Base-by-base conservation (phyloP, 768 basidiomycete genomes). In the Mycena metata region DNA sequence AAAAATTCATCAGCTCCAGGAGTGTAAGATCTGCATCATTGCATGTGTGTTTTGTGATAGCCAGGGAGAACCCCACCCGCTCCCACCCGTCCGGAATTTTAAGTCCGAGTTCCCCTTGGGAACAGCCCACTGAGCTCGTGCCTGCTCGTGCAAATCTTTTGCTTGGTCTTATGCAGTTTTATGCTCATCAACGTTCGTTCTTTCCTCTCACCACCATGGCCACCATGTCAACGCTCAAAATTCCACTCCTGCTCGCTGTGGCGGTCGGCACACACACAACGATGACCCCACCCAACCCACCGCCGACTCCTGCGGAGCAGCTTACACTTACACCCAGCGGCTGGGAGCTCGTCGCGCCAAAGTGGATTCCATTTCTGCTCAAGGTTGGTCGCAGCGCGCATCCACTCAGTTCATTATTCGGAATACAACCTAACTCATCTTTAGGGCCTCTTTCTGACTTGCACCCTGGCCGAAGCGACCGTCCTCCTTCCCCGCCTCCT, bases 251-350 rank as follows among this genome's bases (percentile, higher is more conserved):
- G 7, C 52, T 75, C 11, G 73, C 78, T 39, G 51, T 77, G 15
- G 69, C 72, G n/a, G 75, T 73, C 69, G 78, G 75, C 9, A 72
- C 77, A 11, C 72, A 77, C 33, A 63, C 49, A 1, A 75, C 77
- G 16, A 55, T 75, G 70, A 79, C 79, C 0, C 66, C 77, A 0
- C 79, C 79, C 1, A 72, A 76, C 21, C 70, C 77, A 1, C 74
- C 76, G 4, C 72, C 77, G 35, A 50, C 66, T 6, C n/a, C 51
- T 5, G 45, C 70, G 3, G 76, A 79, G 69, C 67, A 67, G 21
- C 66, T 78, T 7, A 67, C 70, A 15, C 66, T n/a, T n/a, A n/a
- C n/a, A n/a, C n/a, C 72, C 10, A 62, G 71, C 16, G 78, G 77
- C 21, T 41, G 66, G 2, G 78, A 77, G 23, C 66, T 33, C 57